Percentiles rank a stretch among this genome's conserved stretches.
Conservation (phyloP, 345 rosid species). For the Lagerstroemia speciosa region DNA sequence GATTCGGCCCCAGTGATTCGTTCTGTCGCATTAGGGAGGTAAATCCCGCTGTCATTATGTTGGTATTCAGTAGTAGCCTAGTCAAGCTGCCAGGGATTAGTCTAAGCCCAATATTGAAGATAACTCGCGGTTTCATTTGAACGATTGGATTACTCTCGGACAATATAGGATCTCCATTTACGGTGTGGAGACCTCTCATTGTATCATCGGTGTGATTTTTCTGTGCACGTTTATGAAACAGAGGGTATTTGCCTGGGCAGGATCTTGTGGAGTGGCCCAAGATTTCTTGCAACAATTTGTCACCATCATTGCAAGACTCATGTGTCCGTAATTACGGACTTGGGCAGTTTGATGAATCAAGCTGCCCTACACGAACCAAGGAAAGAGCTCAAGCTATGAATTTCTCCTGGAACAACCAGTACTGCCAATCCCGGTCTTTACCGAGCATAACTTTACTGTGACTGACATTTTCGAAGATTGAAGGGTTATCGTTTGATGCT, state of each 20-base stretch:
- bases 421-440: not conserved
- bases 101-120: no score
- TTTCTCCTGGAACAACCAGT: not conserved
- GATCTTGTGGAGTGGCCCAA: constrained; percentile 2
- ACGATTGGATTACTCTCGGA: no score
- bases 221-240: not conserved
- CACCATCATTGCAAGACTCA: not conserved
- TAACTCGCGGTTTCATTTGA: no score
- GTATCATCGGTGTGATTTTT: not conserved
- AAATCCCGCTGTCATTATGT: not conserved
- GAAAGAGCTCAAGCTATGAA: not conserved
- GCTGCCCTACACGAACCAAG: not conserved
- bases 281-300: not conserved
- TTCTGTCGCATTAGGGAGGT: constrained; percentile 6
- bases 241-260: not conserved
- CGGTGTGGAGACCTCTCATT: not conserved
- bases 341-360: not conserved
- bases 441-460: not conserved
- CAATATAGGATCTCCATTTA: no score
- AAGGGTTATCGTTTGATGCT: not conserved
- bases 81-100: no score
- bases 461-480: not conserved
- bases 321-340: not conserved
- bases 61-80: not conserved
- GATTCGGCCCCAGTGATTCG: constrained; percentile 56